Evolutionary conservation across 306 rosid genomes (phyloP), one percentile per base, ranked within the genome.

Genomic region (Chamaecrista fasciculata): DNA sequence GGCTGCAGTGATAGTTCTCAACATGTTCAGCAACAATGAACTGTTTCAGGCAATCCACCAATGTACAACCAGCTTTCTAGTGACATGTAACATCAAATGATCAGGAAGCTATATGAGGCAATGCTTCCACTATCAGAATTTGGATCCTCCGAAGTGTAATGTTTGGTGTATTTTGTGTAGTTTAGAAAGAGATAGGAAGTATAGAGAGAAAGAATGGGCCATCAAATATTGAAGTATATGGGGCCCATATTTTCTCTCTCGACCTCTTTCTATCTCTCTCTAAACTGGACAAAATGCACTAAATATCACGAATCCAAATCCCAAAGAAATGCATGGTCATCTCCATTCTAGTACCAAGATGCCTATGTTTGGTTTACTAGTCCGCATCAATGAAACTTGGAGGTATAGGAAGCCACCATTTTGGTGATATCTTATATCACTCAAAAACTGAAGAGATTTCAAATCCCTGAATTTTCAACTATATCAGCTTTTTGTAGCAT

Each of bases 1-100:
- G 68, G 86, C 62, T 78, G 82, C 97, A 90, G 72, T n/a, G 83
- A 69, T 86, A 94, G 77, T 82, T 90, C 81, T 93, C 94, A 49
- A 94, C 82, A 76, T 82, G 91, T 73, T 94, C 97, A 49, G 98
- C 89, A 57, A 60, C 80, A 67, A 80, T 73, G 76, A 94, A 88
- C 84, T 86, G 87, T 78, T 79, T 84, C 79, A 94, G 79, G 83
- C 97, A 94, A 81, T 82, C 95, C 84, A 74, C 82, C 80, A 94
- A 70, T 39, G 85, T 80, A 76, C 88, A 85, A 47, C 88, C 86
- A 74, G 62, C 36, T 63, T 78, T 86, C 92, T 90, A 74, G 79
- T 5, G 67, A 63, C 66, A 67, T 47, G 73, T 37, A 49, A 46
- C 62, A 69, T 64, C 53, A 58, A 52, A n/a, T 21, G 12, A 49